Evolutionary conservation across 257 asterid species (phyloP).

Genomic region (Anisodus acutangulus): DNA sequence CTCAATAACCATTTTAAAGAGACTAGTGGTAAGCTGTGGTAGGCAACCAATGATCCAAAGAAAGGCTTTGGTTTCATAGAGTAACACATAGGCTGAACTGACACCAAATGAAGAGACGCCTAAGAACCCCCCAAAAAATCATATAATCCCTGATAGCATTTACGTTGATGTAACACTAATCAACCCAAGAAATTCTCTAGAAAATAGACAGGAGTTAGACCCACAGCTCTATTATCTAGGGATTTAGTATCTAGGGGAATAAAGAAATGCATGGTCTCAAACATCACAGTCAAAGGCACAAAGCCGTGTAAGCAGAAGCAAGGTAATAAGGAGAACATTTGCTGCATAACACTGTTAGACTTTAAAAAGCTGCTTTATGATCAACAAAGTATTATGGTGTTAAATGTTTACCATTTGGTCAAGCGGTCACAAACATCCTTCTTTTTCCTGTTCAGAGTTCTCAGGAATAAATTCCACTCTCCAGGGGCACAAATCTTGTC

Average conservation of each 20-base stretch:
- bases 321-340: constrained; percentile 23
- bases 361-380: not conserved
- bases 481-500: constrained; percentile 51
- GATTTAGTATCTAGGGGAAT: not conserved
- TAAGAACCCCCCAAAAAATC: not conserved
- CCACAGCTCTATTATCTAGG: not conserved
- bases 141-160: not conserved
- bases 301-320: constrained; percentile 3
- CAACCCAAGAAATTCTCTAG: constrained; percentile 15
- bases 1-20: constrained; percentile 1
- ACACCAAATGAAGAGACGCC: not conserved
- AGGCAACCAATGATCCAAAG: not conserved
- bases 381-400: constrained; percentile 22
- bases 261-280: not conserved
- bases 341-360: constrained; percentile 1
- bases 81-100: not conserved
- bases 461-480: constrained; percentile 60
- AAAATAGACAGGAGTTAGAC: not conserved
- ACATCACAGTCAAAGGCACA: constrained; percentile 19
- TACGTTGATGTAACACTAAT: not conserved
- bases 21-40: not conserved
- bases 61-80: not conserved
- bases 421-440: constrained; percentile 58
- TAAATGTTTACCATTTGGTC: constrained; percentile 69
- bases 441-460: constrained; percentile 68